A percentile compares a stretch with the other conserved stretches of the same genome.
Conservation (phyloP, 768 basidiomycete genomes). For the Stropharia rugosoannulata region DNA sequence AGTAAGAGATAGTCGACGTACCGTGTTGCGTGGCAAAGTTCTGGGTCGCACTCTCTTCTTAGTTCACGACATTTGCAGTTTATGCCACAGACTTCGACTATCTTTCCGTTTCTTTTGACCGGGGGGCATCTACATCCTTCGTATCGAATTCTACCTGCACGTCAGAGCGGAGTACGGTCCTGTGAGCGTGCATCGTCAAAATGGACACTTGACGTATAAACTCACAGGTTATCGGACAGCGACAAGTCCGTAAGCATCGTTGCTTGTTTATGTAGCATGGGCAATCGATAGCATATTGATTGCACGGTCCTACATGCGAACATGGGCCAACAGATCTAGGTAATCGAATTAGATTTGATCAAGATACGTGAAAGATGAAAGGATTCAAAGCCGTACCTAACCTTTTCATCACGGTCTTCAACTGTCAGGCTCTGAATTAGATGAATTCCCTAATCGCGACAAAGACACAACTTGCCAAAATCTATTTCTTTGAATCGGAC, state of each 20-base stretch:
- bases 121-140: conserved; percentile 39
- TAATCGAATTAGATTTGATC: not conserved
- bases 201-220: not conserved
- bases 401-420: too few species aligned
- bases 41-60: conserved; percentile 52
- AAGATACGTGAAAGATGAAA: conserved; percentile 4
- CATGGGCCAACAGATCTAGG: conserved; percentile 29
- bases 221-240: conserved; percentile 43
- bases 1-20: conserved; percentile 11
- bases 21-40: conserved; percentile 44
- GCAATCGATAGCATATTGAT: conserved; percentile 30
- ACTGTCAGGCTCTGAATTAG: too few species aligned
- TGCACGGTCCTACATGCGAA: conserved; percentile 48
- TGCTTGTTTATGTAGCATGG: conserved; percentile 34
- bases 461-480: too few species aligned
- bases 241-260: conserved; percentile 48
- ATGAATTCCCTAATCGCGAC: too few species aligned
- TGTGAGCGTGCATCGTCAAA: too few species aligned
- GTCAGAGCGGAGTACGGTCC: conserved; percentile 10
- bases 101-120: not conserved
- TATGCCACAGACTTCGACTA: conserved; percentile 16
- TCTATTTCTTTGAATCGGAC: not conserved
- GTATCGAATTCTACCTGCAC: conserved; percentile 38
- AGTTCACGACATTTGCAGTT: conserved; percentile 24
- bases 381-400: not conserved